Percentiles rank a stretch among this genome's conserved stretches.
These are phyloP conservation scores for Hymenoscyphus fructigenus DNA, from an alignment of 2,329 filamentous ascomycete species.

Conservation along the genomic window DNA sequence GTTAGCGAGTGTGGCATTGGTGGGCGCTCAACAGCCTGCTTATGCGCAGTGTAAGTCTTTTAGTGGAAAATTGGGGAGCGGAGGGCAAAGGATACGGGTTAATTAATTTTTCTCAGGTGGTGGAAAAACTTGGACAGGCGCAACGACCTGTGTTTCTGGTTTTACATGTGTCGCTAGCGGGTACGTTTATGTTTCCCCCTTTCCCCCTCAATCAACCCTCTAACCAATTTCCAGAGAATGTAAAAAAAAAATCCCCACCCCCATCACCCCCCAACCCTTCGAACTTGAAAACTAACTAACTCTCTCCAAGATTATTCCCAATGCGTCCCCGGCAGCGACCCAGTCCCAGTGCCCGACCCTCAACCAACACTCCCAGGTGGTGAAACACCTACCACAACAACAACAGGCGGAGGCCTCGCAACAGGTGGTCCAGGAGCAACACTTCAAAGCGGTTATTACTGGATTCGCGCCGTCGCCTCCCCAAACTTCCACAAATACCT, in stretches of 20 bases:
- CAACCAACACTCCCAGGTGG: neutral
- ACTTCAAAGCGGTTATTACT: slow-evolving; percentile 46
- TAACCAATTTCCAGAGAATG: slow-evolving; percentile 17
- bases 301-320: slow-evolving; percentile 37
- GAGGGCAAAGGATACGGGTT: neutral
- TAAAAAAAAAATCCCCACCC: slow-evolving; percentile 7
- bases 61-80: neutral
- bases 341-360: slow-evolving; percentile 8
- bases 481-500: slow-evolving; percentile 59
- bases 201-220: neutral
- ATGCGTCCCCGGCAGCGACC: slow-evolving; percentile 41
- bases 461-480: slow-evolving; percentile 56
- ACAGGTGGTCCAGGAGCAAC: slow-evolving; percentile 41
- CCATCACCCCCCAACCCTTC: neutral
- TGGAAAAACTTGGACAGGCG: slow-evolving; percentile 28
- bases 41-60: slow-evolving; percentile 29
- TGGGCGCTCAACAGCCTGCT: slow-evolving; percentile 23
- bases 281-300: slow-evolving; percentile 7
- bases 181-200: slow-evolving; percentile 15
- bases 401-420: slow-evolving; percentile 26
- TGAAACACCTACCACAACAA: slow-evolving; percentile 14
- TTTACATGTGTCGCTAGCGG: slow-evolving; percentile 33
- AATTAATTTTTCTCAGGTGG: slow-evolving; percentile 23
- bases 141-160: slow-evolving; percentile 30
- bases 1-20: slow-evolving; percentile 14